Evolutionary conservation across 805 yeast species (phyloP).

Genomic region (Kodamaea leandrae): DNA sequence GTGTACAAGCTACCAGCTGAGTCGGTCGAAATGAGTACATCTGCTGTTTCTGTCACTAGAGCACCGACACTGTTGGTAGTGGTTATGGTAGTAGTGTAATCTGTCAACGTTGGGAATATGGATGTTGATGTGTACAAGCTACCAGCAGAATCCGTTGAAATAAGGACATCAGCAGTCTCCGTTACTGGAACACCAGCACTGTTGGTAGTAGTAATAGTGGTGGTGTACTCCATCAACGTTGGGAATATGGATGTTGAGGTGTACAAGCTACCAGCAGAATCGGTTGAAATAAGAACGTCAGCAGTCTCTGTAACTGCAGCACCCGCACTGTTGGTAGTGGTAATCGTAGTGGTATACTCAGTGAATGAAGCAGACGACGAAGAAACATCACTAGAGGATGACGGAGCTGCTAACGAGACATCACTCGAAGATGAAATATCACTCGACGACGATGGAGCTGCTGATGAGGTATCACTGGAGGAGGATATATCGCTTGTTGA

Average conservation of each 20-base stretch:
- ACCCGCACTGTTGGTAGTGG: constrained; percentile 8
- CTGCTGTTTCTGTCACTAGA: constrained; percentile 18
- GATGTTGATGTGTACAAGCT: constrained; percentile 14
- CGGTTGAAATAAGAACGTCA: constrained; percentile 18
- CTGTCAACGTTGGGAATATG: constrained; percentile 12
- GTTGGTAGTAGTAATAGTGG: constrained; percentile 1
- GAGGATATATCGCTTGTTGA: neutral
- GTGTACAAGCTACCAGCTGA: constrained; percentile 7
- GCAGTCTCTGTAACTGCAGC: constrained; percentile 15
- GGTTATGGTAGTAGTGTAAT: constrained; percentile 19
- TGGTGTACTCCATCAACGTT: constrained; percentile 10
- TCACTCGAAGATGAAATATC: neutral
- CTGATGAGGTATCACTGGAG: neutral
- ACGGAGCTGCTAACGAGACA: neutral
- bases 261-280: constrained; percentile 16
- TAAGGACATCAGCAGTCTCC: constrained; percentile 19
- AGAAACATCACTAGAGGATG: neutral
- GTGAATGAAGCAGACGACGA: neutral
- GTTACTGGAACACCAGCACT: constrained; percentile 12
- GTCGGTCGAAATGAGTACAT: constrained; percentile 16
- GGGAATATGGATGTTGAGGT: constrained; percentile 14
- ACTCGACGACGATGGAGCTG: neutral
- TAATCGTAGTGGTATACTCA: constrained; percentile 17
- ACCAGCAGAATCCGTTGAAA: constrained; percentile 19
- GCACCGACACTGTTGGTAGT: constrained; percentile 16